phyloP scores from a whole-genome alignment of 768 basidiomycete genomes.

The Hemileccinum impolitum region DNA sequence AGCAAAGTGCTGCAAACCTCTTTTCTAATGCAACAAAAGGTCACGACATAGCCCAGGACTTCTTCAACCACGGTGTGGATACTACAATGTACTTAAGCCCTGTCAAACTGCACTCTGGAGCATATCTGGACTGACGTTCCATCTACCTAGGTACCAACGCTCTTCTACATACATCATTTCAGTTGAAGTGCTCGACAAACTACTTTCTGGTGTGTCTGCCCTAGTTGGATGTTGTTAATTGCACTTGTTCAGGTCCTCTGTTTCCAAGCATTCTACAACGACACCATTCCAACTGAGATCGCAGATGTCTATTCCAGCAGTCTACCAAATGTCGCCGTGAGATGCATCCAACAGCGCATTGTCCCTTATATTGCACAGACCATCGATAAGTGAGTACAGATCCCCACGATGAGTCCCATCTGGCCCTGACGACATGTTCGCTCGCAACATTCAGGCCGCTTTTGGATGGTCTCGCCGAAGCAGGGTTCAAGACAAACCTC shows the following conservation, averaged over 20 bases:
- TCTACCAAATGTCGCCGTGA: slow-evolving; percentile 14
- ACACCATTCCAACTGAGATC: slow-evolving; percentile 19
- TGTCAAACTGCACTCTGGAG: neutral
- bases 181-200: neutral
- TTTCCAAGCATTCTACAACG: slow-evolving; percentile 16
- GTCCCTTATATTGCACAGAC: slow-evolving; percentile 19
- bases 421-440: neutral
- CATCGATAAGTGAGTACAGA: slow-evolving; percentile 20
- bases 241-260: neutral
- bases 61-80: slow-evolving; percentile 28
- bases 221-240: neutral
- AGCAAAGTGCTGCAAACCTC: neutral
- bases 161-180: slow-evolving; percentile 24
- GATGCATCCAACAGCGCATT: slow-evolving; percentile 19
- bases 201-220: slow-evolving; percentile 14
- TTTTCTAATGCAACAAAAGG: slow-evolving; percentile 17
- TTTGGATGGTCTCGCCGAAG: slow-evolving; percentile 36
- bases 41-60: slow-evolving; percentile 39
- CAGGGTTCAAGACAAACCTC: slow-evolving; percentile 37
- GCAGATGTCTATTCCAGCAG: slow-evolving; percentile 18
- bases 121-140: neutral
- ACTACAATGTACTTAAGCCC: slow-evolving; percentile 20
- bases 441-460: slow-evolving; percentile 26
- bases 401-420: neutral
- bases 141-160: slow-evolving; percentile 19